phyloP scores from a whole-genome alignment of 805 yeast species.

The Cyberlindnera mississippiensis region DNA sequence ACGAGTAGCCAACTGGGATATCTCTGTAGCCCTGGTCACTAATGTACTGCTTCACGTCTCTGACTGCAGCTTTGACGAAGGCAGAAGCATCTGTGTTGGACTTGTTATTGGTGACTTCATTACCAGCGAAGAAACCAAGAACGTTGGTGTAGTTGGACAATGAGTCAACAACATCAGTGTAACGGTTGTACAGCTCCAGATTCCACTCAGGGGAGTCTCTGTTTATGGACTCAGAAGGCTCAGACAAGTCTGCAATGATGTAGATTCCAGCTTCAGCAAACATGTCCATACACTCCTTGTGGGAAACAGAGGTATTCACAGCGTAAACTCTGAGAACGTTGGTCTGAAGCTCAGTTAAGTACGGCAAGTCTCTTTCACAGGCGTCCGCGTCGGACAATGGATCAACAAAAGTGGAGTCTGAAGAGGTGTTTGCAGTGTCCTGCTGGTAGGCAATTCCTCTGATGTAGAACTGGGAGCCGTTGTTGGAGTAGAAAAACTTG shows the following conservation, averaged over 20 bases:
- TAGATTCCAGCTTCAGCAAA: slow-evolving; percentile 79
- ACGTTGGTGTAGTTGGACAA: slow-evolving; percentile 69
- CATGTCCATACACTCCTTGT: slow-evolving; percentile 64
- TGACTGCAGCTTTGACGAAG: slow-evolving; percentile 83
- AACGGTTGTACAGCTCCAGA: slow-evolving; percentile 61
- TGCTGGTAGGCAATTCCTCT: slow-evolving; percentile 76
- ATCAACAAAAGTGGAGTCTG: slow-evolving; percentile 43
- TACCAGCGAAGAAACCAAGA: slow-evolving; percentile 89
- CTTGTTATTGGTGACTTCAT: slow-evolving; percentile 75
- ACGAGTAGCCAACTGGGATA: slow-evolving; percentile 88
- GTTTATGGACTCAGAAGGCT: slow-evolving; percentile 68
- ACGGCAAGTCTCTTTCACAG: slow-evolving; percentile 72
- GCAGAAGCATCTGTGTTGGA: slow-evolving; percentile 78
- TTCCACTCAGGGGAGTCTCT: slow-evolving; percentile 71
- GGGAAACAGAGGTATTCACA: slow-evolving; percentile 60
- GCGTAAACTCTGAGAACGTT: slow-evolving; percentile 78
- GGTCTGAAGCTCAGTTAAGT: slow-evolving; percentile 54
- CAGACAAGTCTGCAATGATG: slow-evolving; percentile 76
- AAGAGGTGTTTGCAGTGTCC: slow-evolving; percentile 43
- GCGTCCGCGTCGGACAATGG: slow-evolving; percentile 60
- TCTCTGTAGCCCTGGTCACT: slow-evolving; percentile 56
- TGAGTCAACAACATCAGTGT: slow-evolving; percentile 70
- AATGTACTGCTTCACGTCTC: slow-evolving; percentile 75
- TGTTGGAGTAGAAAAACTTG: slow-evolving; percentile 64
- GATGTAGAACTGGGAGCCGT: slow-evolving; percentile 72